These are phyloP conservation scores for Venturia nashicola DNA, from an alignment of 2,329 filamentous ascomycete species.

Conservation along the genomic window DNA sequence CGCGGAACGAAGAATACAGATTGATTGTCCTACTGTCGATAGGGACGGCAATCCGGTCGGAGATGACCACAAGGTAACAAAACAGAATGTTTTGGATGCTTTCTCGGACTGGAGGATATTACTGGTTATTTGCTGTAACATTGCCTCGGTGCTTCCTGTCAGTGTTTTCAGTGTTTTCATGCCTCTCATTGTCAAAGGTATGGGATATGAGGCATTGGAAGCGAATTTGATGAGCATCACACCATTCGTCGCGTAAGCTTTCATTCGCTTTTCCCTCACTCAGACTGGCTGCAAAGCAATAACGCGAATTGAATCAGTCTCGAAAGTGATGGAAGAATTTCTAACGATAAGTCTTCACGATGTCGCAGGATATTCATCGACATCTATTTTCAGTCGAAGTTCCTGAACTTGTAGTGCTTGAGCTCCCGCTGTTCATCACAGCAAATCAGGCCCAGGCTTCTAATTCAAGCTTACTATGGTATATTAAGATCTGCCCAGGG, in stretches of 20 bases:
- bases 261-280: neutral
- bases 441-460: too few species aligned
- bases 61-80: slow-evolving; percentile 25
- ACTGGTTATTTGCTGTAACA: slow-evolving; percentile 49
- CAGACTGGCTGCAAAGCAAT: neutral
- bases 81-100: slow-evolving; percentile 38
- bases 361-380: too few species aligned
- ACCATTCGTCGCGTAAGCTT: slow-evolving; percentile 27
- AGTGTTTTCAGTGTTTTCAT: slow-evolving; percentile 53
- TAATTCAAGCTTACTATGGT: too few species aligned
- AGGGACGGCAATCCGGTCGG: neutral
- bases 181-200: slow-evolving; percentile 45
- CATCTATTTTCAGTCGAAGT: too few species aligned
- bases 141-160: slow-evolving; percentile 45
- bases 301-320: too few species aligned
- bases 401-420: too few species aligned
- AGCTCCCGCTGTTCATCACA: too few species aligned
- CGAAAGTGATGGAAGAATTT: too few species aligned
- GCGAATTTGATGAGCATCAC: slow-evolving; percentile 54
- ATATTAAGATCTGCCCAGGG: too few species aligned
- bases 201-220: slow-evolving; percentile 34
- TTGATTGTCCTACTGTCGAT: slow-evolving; percentile 19
- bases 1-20: slow-evolving; percentile 33
- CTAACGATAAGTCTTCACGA: too few species aligned
- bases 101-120: slow-evolving; percentile 46